A percentile compares a stretch with the other conserved stretches of the same genome.
Evolutionary conservation across 306 rosid species (phyloP).

Genomic region (Canavalia gladiata): DNA sequence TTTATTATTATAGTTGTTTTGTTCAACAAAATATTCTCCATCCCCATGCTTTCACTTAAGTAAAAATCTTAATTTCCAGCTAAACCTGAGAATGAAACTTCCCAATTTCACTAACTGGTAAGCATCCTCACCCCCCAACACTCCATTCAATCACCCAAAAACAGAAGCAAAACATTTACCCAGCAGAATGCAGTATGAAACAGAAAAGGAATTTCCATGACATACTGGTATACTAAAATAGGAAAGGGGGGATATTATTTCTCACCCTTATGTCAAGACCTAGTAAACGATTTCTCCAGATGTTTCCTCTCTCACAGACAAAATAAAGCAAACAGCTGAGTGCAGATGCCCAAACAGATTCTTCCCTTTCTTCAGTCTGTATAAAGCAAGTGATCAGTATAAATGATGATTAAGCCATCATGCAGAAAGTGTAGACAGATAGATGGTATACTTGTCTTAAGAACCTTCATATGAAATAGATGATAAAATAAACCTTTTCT

Average conservation of each 20-base stretch:
- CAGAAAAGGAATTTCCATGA: constrained; percentile 34
- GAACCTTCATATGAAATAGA: constrained; percentile 19
- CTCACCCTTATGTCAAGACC: constrained; percentile 99
- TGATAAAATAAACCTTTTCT: background rate
- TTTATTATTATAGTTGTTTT: constrained; percentile 4
- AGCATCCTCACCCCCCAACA: constrained; percentile 32
- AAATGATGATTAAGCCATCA: constrained; percentile 11
- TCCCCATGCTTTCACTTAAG: constrained; percentile 34
- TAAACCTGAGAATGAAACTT: constrained; percentile 25
- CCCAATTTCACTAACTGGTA: constrained; percentile 27
- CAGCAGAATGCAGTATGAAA: constrained; percentile 36
- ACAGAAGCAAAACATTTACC: constrained; percentile 29
- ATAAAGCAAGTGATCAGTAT: constrained; percentile 39
- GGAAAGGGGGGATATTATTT: constrained; percentile 30
- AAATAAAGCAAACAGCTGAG: constrained; percentile 98
- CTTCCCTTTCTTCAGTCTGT: constrained; percentile 93
- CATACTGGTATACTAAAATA: constrained; percentile 22
- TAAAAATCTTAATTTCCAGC: constrained; percentile 12
- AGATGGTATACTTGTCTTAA: constrained; percentile 11
- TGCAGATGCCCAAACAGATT: constrained; percentile 98
- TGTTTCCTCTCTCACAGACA: constrained; percentile 93
- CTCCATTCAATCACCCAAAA: constrained; percentile 1
- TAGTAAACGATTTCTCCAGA: constrained; percentile 78
- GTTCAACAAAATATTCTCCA: constrained; percentile 9
- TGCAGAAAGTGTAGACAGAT: constrained; percentile 28